Conservation (phyloP, 1,284 basidiomycete species). For the Filobasidium uniguttulatum region DNA sequence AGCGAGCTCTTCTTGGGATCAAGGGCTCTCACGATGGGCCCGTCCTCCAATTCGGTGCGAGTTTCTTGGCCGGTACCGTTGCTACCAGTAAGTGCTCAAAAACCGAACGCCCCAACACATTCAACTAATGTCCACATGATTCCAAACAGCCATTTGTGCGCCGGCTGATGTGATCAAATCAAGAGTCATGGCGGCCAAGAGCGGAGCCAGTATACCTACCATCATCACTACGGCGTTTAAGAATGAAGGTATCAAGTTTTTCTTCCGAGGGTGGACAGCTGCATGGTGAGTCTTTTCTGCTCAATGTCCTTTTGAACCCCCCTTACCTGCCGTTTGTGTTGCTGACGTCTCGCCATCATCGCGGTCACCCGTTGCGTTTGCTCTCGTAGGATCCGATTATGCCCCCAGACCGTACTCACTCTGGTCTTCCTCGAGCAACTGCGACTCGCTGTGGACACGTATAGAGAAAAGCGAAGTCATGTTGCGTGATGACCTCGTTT, state of each 20-base stretch:
- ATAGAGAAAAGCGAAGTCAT: not conserved
- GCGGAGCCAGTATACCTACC: constrained; percentile 20
- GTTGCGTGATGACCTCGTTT: no score
- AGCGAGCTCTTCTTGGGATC: constrained; percentile 36
- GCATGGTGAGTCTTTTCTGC: constrained; percentile 35
- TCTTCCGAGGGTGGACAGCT: constrained; percentile 45
- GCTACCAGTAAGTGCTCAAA: constrained; percentile 36
- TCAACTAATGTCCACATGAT: not conserved
- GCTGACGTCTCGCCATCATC: no score
- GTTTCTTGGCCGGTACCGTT: constrained; percentile 41
- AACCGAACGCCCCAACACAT: not conserved
- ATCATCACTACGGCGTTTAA: constrained; percentile 21
- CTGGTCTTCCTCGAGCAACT: constrained; percentile 37
- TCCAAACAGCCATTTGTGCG: constrained; percentile 30
- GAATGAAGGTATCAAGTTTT: constrained; percentile 37
- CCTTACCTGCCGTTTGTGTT: no score
- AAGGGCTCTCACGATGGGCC: constrained; percentile 39
- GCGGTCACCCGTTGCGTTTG: not conserved
- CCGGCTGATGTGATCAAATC: constrained; percentile 42
- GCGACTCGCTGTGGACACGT: constrained; percentile 26
- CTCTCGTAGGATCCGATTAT: constrained; percentile 31
- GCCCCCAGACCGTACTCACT: constrained; percentile 38
- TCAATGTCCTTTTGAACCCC: no score
- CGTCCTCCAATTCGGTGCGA: constrained; percentile 39
- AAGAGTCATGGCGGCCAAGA: constrained; percentile 38